A percentile compares a stretch with the other conserved stretches of the same genome.
These are phyloP conservation scores for Lasiosphaeria hispida DNA, from an alignment of 495 filamentous ascomycete genomes.

Conservation along the genomic window DNA sequence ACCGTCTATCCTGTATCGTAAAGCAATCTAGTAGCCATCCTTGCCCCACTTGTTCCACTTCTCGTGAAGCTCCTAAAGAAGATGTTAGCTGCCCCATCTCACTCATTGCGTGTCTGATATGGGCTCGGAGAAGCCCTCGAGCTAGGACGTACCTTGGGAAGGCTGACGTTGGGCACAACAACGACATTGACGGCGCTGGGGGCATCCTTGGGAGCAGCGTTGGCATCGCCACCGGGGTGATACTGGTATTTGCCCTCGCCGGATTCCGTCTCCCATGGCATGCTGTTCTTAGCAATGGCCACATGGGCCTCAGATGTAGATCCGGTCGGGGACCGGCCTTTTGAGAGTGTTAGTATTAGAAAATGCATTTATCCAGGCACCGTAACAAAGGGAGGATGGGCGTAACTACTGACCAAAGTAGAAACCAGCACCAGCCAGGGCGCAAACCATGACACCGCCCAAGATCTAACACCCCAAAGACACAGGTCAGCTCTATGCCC, in stretches of 20 bases:
- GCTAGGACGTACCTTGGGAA: conserved; percentile 72
- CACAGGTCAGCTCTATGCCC: no score
- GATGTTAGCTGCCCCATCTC: neutral
- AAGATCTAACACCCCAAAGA: conserved; percentile 61
- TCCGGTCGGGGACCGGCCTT: conserved; percentile 81
- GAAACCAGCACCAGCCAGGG: conserved; percentile 84
- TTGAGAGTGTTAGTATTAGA: conserved; percentile 23
- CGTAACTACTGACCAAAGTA: conserved; percentile 60
- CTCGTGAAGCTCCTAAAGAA: conserved; percentile 75
- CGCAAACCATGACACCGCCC: conserved; percentile 84
- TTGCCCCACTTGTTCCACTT: conserved; percentile 99
- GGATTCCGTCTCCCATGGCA: conserved; percentile 82
- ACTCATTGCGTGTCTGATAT: neutral
- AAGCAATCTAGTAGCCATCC: conserved; percentile 56
- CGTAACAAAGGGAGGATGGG: neutral
- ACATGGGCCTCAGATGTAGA: conserved; percentile 78
- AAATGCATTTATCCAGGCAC: neutral
- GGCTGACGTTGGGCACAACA: conserved; percentile 84
- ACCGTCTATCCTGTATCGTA: neutral
- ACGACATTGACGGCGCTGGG: conserved; percentile 93
- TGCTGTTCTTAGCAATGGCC: conserved; percentile 65
- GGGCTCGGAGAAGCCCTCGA: neutral
- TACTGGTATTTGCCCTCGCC: conserved; percentile 78
- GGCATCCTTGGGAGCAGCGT: conserved; percentile 74
- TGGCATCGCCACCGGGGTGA: conserved; percentile 83